A percentile compares a stretch with the other conserved stretches of the same genome.
phyloP scores from a whole-genome alignment of 2,329 filamentous ascomycete genomes.

The Bertia moriformis region DNA sequence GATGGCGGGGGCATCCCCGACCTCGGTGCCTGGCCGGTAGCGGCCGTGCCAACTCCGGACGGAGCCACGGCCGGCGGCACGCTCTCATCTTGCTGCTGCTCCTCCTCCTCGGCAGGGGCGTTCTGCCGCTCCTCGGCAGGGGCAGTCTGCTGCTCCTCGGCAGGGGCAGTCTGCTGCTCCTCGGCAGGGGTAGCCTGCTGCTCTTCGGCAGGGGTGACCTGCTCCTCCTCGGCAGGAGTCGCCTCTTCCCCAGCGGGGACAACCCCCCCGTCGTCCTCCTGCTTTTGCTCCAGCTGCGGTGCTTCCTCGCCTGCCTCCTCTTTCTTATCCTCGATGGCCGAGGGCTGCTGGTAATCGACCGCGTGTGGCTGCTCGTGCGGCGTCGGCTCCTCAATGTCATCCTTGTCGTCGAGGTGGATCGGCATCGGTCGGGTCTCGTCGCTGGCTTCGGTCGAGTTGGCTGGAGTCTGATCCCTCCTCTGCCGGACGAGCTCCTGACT shows the following conservation, averaged over 20 bases:
- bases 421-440: no score
- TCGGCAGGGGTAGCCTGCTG: not conserved
- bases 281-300: not conserved
- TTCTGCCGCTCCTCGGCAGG: slow-evolving; percentile 7
- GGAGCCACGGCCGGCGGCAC: no score
- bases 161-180: slow-evolving; percentile 3
- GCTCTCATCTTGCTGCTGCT: no score
- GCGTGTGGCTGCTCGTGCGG: no score
- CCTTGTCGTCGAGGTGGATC: no score
- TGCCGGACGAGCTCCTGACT: not conserved
- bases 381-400: no score
- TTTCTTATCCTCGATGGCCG: not conserved
- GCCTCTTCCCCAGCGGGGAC: not conserved
- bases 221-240: slow-evolving; percentile 2
- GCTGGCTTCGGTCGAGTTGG: not conserved
- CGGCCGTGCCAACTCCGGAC: no score
- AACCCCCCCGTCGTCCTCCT: slow-evolving; percentile 3
- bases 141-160: slow-evolving; percentile 3
- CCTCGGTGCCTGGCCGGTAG: no score
- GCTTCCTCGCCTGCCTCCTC: not conserved
- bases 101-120: slow-evolving; percentile 3
- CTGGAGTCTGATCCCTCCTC: not conserved
- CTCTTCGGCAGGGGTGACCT: slow-evolving; percentile 2
- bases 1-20: no score
- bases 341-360: no score